Percentiles rank a stretch among this genome's conserved stretches.
phyloP scores from a whole-genome alignment of 805 yeast genomes.

The Ogataea methylovora region DNA sequence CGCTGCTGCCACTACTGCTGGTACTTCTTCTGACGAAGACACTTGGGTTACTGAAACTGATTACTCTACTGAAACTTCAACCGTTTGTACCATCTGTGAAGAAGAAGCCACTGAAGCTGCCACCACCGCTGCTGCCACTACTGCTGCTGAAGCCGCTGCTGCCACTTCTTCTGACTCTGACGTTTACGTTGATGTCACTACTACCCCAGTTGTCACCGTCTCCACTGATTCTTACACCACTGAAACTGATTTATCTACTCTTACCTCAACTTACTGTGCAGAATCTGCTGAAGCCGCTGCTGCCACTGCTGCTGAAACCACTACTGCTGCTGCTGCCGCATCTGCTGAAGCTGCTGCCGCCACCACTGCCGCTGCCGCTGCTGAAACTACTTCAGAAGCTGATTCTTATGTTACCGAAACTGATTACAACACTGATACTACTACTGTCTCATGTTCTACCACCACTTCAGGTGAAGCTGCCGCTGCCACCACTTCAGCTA shows the following conservation, averaged over 20 bases:
- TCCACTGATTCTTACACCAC: conserved; percentile 33
- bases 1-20: not conserved
- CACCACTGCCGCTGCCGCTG: conserved; percentile 5
- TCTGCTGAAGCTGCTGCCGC: conserved; percentile 1
- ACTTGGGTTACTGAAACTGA: not conserved
- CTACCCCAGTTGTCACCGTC: conserved; percentile 35
- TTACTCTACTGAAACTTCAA: not conserved
- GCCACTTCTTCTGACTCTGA: conserved; percentile 5
- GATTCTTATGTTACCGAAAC: conserved; percentile 9
- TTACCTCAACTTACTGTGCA: conserved; percentile 9
- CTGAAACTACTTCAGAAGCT: conserved; percentile 5
- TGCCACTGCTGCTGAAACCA: not conserved
- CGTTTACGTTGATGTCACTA: conserved; percentile 30
- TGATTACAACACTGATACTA: conserved; percentile 11
- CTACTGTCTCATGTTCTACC: conserved; percentile 6
- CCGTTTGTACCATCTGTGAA: not conserved
- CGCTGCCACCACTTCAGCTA: conserved; percentile 1
- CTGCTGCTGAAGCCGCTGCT: not conserved
- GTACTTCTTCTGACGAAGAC: conserved; percentile 1
- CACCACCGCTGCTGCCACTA: not conserved
- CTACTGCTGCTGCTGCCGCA: not conserved
- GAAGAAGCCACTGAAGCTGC: not conserved
- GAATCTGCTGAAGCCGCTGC: not conserved
- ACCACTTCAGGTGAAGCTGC: conserved; percentile 1
- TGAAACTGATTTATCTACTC: conserved; percentile 21